Conservation (phyloP, 192 early-diverging fungal species). For the Coemansia sp. region DNA sequence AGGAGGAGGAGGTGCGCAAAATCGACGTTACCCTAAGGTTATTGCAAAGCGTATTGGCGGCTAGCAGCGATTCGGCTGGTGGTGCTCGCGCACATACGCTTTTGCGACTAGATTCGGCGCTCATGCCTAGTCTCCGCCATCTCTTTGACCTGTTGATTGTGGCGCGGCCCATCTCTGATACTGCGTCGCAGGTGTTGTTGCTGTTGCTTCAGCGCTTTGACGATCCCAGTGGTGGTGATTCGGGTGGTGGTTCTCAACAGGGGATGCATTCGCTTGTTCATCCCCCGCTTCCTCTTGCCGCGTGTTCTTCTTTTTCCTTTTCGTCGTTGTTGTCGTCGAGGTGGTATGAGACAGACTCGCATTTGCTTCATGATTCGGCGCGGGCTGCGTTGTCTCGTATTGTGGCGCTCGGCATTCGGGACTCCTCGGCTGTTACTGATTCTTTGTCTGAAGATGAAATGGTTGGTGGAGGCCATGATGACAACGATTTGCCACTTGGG, state of each 20-base stretch:
- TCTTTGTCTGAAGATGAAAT: too few relatives aligned
- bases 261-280: too few relatives aligned
- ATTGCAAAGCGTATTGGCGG: conserved; percentile 26
- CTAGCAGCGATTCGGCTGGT: conserved; percentile 4
- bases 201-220: conserved; percentile 41
- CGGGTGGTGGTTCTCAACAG: neutral
- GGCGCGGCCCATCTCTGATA: conserved; percentile 35
- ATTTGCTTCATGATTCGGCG: conserved; percentile 14
- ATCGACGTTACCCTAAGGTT: conserved; percentile 29
- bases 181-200: conserved; percentile 34
- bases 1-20: conserved; percentile 27
- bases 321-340: neutral
- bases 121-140: conserved; percentile 26
- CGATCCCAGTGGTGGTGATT: conserved; percentile 5
- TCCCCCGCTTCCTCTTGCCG: neutral
- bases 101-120: conserved; percentile 21
- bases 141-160: conserved; percentile 45
- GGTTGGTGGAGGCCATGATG: neutral
- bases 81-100: neutral
- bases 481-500: neutral
- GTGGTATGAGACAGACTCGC: conserved; percentile 46
- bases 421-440: neutral
- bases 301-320: neutral
- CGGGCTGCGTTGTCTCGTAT: conserved; percentile 21
- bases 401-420: conserved; percentile 22